Evolutionary conservation across 2,329 filamentous ascomycete species (phyloP).

Genomic region (Aspergillus texensis): DNA sequence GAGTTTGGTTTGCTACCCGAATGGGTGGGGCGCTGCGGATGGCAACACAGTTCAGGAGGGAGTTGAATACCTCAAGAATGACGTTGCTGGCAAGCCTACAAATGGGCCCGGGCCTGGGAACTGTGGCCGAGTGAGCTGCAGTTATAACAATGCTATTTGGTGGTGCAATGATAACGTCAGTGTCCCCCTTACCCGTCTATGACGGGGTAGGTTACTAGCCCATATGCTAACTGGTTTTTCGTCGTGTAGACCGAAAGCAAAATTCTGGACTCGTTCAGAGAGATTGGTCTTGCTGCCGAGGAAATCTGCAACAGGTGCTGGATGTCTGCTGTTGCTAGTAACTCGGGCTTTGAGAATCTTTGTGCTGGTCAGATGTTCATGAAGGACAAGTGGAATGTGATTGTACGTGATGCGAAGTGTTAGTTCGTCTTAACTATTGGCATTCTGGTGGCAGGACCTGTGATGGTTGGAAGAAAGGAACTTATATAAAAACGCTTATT

Average conservation of each 20-base stretch:
- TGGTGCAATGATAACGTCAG: neutral
- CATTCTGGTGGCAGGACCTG: too few relatives aligned
- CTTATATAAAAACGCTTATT: too few relatives aligned
- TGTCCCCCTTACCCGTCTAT: neutral
- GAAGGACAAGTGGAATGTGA: neutral
- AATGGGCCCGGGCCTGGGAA: neutral
- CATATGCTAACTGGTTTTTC: neutral
- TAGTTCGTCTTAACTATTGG: neutral
- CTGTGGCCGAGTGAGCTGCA: neutral
- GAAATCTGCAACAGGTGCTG: neutral
- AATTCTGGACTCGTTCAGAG: neutral
- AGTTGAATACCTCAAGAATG: neutral
- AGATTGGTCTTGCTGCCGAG: neutral
- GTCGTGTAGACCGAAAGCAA: neutral
- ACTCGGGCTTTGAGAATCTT: neutral
- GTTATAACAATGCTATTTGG: neutral
- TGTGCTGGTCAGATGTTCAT: neutral
- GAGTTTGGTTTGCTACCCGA: neutral
- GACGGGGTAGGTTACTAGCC: neutral
- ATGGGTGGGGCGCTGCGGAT: neutral
- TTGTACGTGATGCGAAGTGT: neutral
- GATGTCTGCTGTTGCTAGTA: neutral
- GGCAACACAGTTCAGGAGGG: neutral
- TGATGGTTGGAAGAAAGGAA: too few relatives aligned
- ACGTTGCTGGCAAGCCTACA: neutral